phyloP scores from a whole-genome alignment of 2,329 filamentous ascomycete species.

The Pseudogymnoascus sp. region DNA sequence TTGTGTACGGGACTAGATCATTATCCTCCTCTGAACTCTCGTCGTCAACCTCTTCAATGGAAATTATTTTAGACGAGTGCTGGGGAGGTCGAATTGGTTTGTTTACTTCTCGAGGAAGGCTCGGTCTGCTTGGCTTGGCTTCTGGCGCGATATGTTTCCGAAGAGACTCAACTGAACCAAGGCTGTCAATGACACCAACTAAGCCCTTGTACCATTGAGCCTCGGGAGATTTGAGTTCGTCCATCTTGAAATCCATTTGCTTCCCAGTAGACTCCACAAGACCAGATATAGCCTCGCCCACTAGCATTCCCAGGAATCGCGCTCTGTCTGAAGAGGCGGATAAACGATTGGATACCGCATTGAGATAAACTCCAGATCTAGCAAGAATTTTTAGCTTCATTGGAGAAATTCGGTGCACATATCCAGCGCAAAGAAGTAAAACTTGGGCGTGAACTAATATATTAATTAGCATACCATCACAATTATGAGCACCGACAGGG shows the following conservation, averaged over 20 bases:
- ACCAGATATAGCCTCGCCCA: conserved; percentile 63
- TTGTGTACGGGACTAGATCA: conserved; percentile 64
- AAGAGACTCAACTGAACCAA: conserved; percentile 51
- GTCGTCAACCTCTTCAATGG: conserved; percentile 57
- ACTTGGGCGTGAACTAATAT: conserved; percentile 67
- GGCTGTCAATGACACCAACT: conserved; percentile 49
- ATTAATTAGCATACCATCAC: conserved; percentile 20
- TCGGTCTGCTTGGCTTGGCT: conserved; percentile 12
- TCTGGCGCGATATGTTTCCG: conserved; percentile 17
- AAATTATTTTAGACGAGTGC: conserved; percentile 34
- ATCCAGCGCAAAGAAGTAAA: conserved; percentile 68
- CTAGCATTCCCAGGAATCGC: conserved; percentile 78
- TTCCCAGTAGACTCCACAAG: conserved; percentile 53
- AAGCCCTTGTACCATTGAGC: conserved; percentile 67
- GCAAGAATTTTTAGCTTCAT: conserved; percentile 60
- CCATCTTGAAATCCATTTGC: conserved; percentile 73
- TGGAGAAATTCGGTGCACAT: conserved; percentile 57
- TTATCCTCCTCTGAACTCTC: conserved; percentile 38
- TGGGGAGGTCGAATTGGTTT: conserved; percentile 20
- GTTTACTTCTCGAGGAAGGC: conserved; percentile 19
- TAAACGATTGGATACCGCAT: conserved; percentile 76
- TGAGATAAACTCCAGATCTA: conserved; percentile 65
- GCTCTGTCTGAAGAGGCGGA: conserved; percentile 65
- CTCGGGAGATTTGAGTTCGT: conserved; percentile 67
- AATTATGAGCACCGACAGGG: conserved; percentile 8